These are phyloP conservation scores for Neurospora crassa DNA, from an alignment of 2,329 filamentous ascomycete species.

Conservation along the genomic window DNA sequence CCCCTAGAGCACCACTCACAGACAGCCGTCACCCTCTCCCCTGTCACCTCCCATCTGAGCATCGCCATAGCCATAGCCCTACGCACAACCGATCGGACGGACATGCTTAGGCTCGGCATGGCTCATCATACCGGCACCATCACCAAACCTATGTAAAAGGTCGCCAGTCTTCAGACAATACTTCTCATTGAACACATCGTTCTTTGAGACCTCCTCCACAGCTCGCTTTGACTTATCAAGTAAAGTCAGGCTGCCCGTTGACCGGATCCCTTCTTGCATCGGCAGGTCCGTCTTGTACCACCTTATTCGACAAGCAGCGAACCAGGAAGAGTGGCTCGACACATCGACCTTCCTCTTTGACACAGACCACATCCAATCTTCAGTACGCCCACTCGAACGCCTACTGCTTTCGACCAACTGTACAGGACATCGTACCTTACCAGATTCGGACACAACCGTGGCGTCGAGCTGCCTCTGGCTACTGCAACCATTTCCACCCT, in stretches of 20 bases:
- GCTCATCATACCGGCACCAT: neutral
- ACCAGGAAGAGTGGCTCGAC: neutral
- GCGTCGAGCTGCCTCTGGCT: neutral
- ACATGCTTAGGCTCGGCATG: neutral
- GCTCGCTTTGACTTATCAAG: neutral
- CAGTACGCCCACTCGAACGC: neutral
- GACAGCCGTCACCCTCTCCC: neutral
- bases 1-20: neutral
- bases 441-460: neutral
- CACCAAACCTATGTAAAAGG: neutral
- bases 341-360: neutral
- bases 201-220: neutral
- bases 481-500: neutral
- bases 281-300: neutral
- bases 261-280: neutral
- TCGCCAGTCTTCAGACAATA: neutral
- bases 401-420: neutral
- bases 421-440: neutral
- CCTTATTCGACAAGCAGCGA: neutral
- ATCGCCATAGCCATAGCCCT: neutral
- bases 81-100: neutral
- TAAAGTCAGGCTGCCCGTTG: neutral
- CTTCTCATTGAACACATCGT: neutral
- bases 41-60: neutral
- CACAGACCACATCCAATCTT: neutral